Conservation (phyloP, 2,329 filamentous ascomycete species). For the Alternaria angustiovoidea region DNA sequence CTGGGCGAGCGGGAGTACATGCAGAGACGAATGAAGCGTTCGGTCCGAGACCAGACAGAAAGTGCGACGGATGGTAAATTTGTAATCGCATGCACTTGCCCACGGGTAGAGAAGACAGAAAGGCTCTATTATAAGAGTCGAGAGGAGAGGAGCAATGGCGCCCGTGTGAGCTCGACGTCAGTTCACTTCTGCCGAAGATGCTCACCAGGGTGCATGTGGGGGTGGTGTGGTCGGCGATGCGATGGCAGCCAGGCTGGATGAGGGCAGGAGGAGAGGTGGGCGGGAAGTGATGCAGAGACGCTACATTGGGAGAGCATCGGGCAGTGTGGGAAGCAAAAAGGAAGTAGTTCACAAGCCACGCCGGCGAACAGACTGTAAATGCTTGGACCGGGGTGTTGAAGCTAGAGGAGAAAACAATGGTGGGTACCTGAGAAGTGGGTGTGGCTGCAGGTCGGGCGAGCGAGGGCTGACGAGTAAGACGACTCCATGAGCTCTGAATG, state of each 20-base stretch:
- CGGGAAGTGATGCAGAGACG: constrained; percentile 34
- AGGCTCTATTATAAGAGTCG: constrained; percentile 29
- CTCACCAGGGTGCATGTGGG: constrained; percentile 19
- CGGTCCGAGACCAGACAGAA: constrained; percentile 45
- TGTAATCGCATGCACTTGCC: constrained; percentile 37
- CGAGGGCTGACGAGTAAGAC: constrained; percentile 35
- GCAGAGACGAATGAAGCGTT: constrained; percentile 46
- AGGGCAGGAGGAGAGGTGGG: constrained; percentile 22
- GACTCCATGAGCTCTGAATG: constrained; percentile 30
- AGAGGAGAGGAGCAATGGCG: constrained; percentile 25
- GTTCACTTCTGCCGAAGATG: constrained; percentile 25
- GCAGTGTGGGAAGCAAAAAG: constrained; percentile 41
- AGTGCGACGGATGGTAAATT: constrained; percentile 47
- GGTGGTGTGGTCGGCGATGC: constrained; percentile 31
- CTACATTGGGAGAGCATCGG: constrained; percentile 43
- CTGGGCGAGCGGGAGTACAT: constrained; percentile 42
- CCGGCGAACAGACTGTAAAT: constrained; percentile 44
- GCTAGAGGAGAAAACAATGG: constrained; percentile 37
- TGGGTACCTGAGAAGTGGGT: constrained; percentile 44
- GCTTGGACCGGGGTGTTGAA: constrained; percentile 35
- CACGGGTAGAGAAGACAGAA: constrained; percentile 26
- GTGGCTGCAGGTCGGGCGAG: constrained; percentile 46
- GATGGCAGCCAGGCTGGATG: constrained; percentile 31
- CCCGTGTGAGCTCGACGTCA: constrained; percentile 30
- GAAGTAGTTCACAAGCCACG: constrained; percentile 42